These are phyloP conservation scores for Prosopis cineraria DNA, from an alignment of 306 rosid genomes.

Conservation along the genomic window DNA sequence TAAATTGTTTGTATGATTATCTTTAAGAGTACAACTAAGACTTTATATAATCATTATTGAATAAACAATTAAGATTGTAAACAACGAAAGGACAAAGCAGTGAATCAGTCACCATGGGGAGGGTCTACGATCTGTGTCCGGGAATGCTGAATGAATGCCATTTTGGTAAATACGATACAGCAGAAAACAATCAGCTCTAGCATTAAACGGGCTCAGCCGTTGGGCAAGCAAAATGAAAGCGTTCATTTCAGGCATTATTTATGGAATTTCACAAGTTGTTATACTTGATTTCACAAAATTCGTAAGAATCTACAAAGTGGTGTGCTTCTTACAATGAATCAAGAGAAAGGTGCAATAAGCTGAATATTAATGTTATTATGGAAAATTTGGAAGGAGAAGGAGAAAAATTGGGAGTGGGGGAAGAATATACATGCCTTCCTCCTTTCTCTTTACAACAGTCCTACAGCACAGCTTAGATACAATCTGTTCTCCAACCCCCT, in stretches of 20 bases:
- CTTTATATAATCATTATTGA: background rate
- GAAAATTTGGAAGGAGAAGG: slow-evolving; percentile 22
- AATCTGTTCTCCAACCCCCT: slow-evolving; percentile 97
- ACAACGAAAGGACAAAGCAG: background rate
- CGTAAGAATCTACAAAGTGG: slow-evolving; percentile 4
- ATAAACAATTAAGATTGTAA: background rate
- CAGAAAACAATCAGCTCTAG: background rate
- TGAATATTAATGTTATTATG: background rate
- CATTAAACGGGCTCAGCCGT: background rate
- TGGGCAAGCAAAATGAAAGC: background rate
- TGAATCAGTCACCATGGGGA: background rate
- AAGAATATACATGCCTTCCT: slow-evolving; percentile 62
- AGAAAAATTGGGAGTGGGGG: background rate
- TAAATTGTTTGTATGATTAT: background rate
- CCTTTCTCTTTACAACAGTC: slow-evolving; percentile 64
- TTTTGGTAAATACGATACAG: no score
- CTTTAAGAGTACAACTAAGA: background rate
- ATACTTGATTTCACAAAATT: background rate
- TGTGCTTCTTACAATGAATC: slow-evolving; percentile 30
- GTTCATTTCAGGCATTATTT: background rate
- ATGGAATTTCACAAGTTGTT: background rate
- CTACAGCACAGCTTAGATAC: slow-evolving; percentile 89
- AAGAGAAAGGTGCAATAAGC: slow-evolving; percentile 29
- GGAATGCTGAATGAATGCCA: no score
- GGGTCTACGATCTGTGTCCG: no score